phyloP scores from a whole-genome alignment of 1,284 basidiomycete genomes.

The Boletus albobrunnescens region DNA sequence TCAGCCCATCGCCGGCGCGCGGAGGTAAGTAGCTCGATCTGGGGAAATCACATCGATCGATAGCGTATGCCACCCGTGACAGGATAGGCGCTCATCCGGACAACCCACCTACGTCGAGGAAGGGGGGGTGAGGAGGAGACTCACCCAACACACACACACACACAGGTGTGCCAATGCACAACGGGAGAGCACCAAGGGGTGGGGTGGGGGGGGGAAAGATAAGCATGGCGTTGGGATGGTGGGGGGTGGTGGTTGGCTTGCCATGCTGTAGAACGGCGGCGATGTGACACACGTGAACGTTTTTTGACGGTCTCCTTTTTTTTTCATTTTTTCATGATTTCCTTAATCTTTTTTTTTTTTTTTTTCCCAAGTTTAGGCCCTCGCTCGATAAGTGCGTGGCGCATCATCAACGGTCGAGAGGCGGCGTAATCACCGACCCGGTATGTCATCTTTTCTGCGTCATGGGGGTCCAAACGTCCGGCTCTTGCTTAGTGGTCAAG shows the following conservation, averaged over 20 bases:
- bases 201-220: not conserved
- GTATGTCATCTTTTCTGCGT: not conserved
- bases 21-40: conserved; percentile 22
- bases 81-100: conserved; percentile 1
- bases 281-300: conserved; percentile 6
- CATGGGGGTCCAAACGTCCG: too few species aligned
- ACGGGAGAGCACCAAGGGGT: not conserved
- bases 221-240: too few species aligned
- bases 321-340: too few species aligned
- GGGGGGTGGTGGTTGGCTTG: conserved; percentile 1
- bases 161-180: too few species aligned
- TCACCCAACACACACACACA: too few species aligned
- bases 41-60: conserved; percentile 22
- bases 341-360: not conserved
- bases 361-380: not conserved
- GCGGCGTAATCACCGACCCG: conserved; percentile 23
- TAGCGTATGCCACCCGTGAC: conserved; percentile 14
- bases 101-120: not conserved
- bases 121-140: too few species aligned
- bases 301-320: too few species aligned
- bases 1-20: conserved; percentile 17
- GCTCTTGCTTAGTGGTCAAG: too few species aligned
- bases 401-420: conserved; percentile 9
- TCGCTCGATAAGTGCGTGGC: too few species aligned
- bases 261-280: conserved; percentile 9